Percentiles rank a stretch among this genome's conserved stretches.
These are phyloP conservation scores for Colletotrichum plurivorum DNA, from an alignment of 2,329 filamentous ascomycete genomes.

Conservation along the genomic window DNA sequence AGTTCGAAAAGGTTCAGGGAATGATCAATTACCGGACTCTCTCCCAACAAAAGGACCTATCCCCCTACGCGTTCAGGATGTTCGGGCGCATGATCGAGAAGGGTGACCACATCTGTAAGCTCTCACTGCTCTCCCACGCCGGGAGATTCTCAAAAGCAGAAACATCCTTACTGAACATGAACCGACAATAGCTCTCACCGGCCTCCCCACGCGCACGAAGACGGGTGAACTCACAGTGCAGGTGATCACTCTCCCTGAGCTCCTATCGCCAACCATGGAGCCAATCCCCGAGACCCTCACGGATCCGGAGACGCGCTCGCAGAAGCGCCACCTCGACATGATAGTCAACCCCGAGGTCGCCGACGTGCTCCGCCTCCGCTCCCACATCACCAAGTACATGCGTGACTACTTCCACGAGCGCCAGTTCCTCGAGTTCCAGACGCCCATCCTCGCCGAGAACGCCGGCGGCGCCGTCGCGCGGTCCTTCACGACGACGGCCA, in stretches of 20 bases:
- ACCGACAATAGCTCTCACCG: constrained; percentile 71
- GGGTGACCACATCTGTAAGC: constrained; percentile 87
- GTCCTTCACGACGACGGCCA: constrained; percentile 85
- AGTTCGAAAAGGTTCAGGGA: constrained; percentile 80
- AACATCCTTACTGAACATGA: constrained; percentile 23
- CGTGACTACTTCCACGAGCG: constrained; percentile 80
- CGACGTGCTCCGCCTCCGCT: constrained; percentile 81
- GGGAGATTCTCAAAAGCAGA: background rate
- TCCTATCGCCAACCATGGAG: constrained; percentile 85
- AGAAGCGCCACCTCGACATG: constrained; percentile 88
- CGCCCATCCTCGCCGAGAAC: constrained; percentile 85
- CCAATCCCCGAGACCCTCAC: constrained; percentile 80
- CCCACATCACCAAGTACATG: constrained; percentile 80
- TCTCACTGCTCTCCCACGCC: background rate
- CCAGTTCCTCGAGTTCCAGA: constrained; percentile 89
- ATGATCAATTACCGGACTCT: constrained; percentile 76
- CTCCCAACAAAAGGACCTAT: constrained; percentile 49
- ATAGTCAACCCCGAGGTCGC: constrained; percentile 79
- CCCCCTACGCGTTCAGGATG: constrained; percentile 65
- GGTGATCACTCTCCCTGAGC: constrained; percentile 75
- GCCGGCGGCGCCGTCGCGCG: constrained; percentile 91
- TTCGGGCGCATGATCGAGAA: constrained; percentile 78
- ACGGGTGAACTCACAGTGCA: constrained; percentile 84
- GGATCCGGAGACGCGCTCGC: constrained; percentile 79
- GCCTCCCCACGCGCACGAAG: constrained; percentile 77